Conservation (phyloP, 805 yeast genomes). For the Groenewaldozyma tartarivorans region DNA sequence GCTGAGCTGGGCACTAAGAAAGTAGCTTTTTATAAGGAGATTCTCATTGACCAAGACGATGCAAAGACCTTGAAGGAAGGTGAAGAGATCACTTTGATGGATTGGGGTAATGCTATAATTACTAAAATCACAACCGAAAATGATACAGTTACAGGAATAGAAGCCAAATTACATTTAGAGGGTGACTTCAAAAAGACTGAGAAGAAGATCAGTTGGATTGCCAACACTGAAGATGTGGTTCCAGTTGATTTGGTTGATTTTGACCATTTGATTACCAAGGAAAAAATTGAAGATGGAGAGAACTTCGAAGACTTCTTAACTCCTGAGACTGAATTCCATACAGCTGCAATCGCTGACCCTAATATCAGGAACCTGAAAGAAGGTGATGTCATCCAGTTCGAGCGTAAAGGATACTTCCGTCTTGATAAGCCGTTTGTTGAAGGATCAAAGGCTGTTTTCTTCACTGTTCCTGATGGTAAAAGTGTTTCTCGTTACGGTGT, state of each 20-base stretch:
- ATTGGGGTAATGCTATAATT: constrained; percentile 93
- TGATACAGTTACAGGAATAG: constrained; percentile 47
- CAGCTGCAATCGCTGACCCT: constrained; percentile 68
- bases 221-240: constrained; percentile 63
- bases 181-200: constrained; percentile 97
- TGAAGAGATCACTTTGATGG: constrained; percentile 97
- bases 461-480: constrained; percentile 95
- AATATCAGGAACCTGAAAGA: constrained; percentile 68
- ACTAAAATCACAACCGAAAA: constrained; percentile 56
- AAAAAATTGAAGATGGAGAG: constrained; percentile 89
- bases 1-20: constrained; percentile 80
- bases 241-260: constrained; percentile 78
- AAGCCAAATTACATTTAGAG: constrained; percentile 75
- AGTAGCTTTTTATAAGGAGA: constrained; percentile 53
- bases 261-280: constrained; percentile 91
- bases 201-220: constrained; percentile 91
- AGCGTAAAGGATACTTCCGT: constrained; percentile 93
- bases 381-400: constrained; percentile 88
- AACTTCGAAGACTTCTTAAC: constrained; percentile 88
- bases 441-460: constrained; percentile 65
- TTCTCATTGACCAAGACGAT: constrained; percentile 81
- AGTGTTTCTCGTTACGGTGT: constrained; percentile 66
- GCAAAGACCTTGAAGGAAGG: constrained; percentile 63
- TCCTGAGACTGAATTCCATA: constrained; percentile 74
- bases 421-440: constrained; percentile 49